Evolutionary conservation across 805 yeast genomes (phyloP).

Genomic region (Metschnikowia bowlesiae): DNA sequence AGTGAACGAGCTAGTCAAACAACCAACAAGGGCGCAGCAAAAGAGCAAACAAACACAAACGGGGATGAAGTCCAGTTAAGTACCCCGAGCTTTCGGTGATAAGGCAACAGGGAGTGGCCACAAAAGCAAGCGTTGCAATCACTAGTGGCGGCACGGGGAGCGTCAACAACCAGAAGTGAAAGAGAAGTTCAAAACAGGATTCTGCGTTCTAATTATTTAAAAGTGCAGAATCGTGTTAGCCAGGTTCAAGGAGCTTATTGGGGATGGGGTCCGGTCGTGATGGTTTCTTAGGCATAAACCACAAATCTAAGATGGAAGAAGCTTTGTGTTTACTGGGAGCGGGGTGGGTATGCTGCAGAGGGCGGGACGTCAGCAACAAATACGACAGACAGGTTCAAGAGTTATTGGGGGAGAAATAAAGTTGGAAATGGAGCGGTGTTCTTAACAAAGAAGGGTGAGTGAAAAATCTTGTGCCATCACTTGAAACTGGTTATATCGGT

Average conservation of each 20-base stretch:
- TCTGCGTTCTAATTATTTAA: neutral
- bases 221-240: slow-evolving; percentile 31
- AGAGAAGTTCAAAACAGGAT: neutral
- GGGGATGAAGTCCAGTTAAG: neutral
- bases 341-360: neutral
- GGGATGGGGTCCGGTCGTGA: slow-evolving; percentile 33
- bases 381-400: neutral
- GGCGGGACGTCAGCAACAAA: neutral
- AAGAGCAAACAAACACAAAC: neutral
- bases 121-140: slow-evolving; percentile 8
- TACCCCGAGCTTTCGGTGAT: neutral
- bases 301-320: slow-evolving; percentile 2
- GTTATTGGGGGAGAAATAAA: neutral
- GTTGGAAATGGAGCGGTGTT: neutral
- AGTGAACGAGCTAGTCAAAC: neutral
- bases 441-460: neutral
- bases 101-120: neutral
- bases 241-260: slow-evolving; percentile 37
- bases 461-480: slow-evolving; percentile 1
- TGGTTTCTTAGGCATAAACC: slow-evolving; percentile 44
- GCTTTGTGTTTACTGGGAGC: neutral
- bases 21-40: neutral
- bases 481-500: neutral
- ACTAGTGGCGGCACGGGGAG: slow-evolving; percentile 33
- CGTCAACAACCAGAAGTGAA: slow-evolving; percentile 34